Conservation (phyloP, 2,329 filamentous ascomycete species). For the Alternaria sp. region DNA sequence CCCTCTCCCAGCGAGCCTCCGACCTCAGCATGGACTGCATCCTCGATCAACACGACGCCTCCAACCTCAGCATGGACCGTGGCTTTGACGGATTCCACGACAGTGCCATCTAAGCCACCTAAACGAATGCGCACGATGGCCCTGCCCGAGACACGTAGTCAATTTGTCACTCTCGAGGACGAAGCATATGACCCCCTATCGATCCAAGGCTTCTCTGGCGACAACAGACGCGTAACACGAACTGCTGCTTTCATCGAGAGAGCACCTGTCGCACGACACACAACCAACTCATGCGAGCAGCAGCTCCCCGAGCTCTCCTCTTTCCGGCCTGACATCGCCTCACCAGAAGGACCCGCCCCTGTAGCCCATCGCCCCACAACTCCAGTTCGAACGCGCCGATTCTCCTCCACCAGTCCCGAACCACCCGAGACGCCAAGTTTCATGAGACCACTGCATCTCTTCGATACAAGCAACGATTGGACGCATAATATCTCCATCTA, state of each 20-base stretch:
- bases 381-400: conserved; percentile 10
- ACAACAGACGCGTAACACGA: conserved; percentile 18
- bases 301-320: conserved; percentile 24
- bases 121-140: conserved; percentile 27
- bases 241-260: conserved; percentile 19
- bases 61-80: background rate
- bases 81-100: conserved; percentile 2
- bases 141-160: conserved; percentile 5
- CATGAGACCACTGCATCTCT: conserved; percentile 39
- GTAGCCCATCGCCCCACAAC: conserved; percentile 6
- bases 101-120: background rate
- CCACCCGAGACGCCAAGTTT: conserved; percentile 33
- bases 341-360: conserved; percentile 7
- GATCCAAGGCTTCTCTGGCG: conserved; percentile 8
- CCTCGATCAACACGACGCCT: conserved; percentile 14
- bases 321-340: conserved; percentile 20
- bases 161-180: background rate
- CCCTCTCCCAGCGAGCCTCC: conserved; percentile 27
- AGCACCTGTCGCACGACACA: background rate
- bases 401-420: conserved; percentile 7
- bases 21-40: conserved; percentile 25
- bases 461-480: conserved; percentile 25
- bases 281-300: background rate
- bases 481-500: conserved; percentile 36
- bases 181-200: background rate